phyloP scores from a whole-genome alignment of 2,329 filamentous ascomycete species.

The Lecanicillium sp. region DNA sequence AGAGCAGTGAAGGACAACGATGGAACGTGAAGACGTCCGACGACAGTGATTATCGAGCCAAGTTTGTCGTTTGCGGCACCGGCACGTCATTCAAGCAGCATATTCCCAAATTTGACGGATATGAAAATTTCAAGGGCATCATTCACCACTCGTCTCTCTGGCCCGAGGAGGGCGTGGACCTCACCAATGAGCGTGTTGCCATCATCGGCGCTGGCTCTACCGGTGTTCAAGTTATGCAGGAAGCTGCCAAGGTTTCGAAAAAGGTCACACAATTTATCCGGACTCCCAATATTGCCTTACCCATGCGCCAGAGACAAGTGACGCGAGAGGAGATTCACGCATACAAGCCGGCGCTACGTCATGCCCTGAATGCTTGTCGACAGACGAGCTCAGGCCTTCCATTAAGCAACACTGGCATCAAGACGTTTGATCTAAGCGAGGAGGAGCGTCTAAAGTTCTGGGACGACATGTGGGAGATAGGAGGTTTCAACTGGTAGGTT shows the following conservation, averaged over 20 bases:
- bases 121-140: slow-evolving; percentile 45
- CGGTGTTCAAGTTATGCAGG: slow-evolving; percentile 51
- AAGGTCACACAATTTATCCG: slow-evolving; percentile 49
- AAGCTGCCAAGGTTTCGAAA: slow-evolving; percentile 39
- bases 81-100: slow-evolving; percentile 46
- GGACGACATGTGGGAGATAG: slow-evolving; percentile 31
- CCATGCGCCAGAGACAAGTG: slow-evolving; percentile 40
- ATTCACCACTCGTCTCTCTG: slow-evolving; percentile 48
- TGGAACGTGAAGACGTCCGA: slow-evolving; percentile 38
- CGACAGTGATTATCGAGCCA: slow-evolving; percentile 34
- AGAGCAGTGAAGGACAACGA: slow-evolving; percentile 22
- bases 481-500: slow-evolving; percentile 29
- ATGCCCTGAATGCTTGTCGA: not conserved
- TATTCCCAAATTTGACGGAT: slow-evolving; percentile 45
- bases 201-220: slow-evolving; percentile 52
- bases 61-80: slow-evolving; percentile 39
- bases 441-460: slow-evolving; percentile 33
- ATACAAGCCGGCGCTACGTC: not conserved
- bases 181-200: slow-evolving; percentile 46
- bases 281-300: slow-evolving; percentile 51
- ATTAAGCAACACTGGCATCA: not conserved
- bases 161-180: slow-evolving; percentile 42
- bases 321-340: not conserved
- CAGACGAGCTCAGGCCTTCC: not conserved
- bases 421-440: slow-evolving; percentile 12